A percentile compares a stretch with the other conserved stretches of the same genome.
phyloP scores from a whole-genome alignment of 2,329 filamentous ascomycete genomes.

The Arachnomyces sp. region DNA sequence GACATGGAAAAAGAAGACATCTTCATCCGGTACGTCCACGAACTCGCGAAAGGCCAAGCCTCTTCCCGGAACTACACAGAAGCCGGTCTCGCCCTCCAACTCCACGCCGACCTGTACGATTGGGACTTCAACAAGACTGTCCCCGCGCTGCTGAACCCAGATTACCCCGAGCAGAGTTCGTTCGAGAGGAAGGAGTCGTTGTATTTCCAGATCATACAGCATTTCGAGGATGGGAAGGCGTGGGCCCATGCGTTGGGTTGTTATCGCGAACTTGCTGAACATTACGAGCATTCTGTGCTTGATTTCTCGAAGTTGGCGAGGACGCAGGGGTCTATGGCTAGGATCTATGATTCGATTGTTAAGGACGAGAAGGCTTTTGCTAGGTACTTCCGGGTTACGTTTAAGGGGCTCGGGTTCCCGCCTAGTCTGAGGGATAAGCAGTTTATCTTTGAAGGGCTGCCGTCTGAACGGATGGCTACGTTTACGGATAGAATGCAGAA shows the following conservation, averaged over 20 bases:
- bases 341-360: constrained; percentile 79
- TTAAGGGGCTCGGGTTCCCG: constrained; percentile 83
- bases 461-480: constrained; percentile 64
- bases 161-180: constrained; percentile 71
- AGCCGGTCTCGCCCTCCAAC: constrained; percentile 75
- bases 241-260: constrained; percentile 83
- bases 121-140: constrained; percentile 70
- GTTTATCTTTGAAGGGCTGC: constrained; percentile 79
- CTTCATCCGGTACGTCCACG: constrained; percentile 91
- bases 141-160: constrained; percentile 60
- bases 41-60: constrained; percentile 70
- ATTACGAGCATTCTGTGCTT: constrained; percentile 83
- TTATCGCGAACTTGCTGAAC: constrained; percentile 82
- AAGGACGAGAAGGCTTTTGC: constrained; percentile 71
- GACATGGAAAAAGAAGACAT: constrained; percentile 97
- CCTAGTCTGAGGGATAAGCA: constrained; percentile 74
- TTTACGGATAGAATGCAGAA: constrained; percentile 91
- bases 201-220: constrained; percentile 89
- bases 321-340: constrained; percentile 81
- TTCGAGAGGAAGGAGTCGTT: constrained; percentile 90
- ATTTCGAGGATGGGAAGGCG: constrained; percentile 88
- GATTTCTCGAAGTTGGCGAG: constrained; percentile 89
- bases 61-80: constrained; percentile 72
- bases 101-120: constrained; percentile 87
- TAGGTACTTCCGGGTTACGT: constrained; percentile 86